Evolutionary conservation across 192 early-diverging fungal species (phyloP).

Genomic region (Ambispora gerdemannii): DNA sequence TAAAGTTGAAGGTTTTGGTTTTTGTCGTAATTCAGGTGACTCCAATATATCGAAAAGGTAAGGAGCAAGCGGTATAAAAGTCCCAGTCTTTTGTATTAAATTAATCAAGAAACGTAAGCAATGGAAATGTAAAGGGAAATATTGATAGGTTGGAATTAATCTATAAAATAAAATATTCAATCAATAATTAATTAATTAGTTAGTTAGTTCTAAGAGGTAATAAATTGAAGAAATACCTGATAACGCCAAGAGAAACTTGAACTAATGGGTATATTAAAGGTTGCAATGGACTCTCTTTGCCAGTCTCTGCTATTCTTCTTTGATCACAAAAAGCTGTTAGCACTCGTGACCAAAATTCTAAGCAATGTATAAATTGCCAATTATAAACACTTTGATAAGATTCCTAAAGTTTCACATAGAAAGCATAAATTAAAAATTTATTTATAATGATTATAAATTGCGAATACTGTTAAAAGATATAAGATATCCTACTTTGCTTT

Average conservation of each 20-base stretch:
- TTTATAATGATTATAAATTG: neutral
- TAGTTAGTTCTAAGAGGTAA: neutral
- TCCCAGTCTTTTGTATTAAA: slow-evolving; percentile 64
- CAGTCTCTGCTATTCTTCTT: slow-evolving; percentile 45
- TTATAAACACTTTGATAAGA: slow-evolving; percentile 89
- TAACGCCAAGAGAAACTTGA: slow-evolving; percentile 71
- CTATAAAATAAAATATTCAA: slow-evolving; percentile 37
- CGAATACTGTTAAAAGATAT: neutral
- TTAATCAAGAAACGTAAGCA: slow-evolving; percentile 70
- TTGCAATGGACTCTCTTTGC: slow-evolving; percentile 55
- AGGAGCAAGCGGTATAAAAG: slow-evolving; percentile 82
- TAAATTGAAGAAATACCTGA: slow-evolving; percentile 37
- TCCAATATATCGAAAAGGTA: slow-evolving; percentile 83
- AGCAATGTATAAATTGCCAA: slow-evolving; percentile 95
- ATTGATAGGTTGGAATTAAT: slow-evolving; percentile 86
- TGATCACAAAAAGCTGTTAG: slow-evolving; percentile 67
- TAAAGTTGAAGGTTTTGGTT: slow-evolving; percentile 73
- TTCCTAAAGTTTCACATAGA: slow-evolving; percentile 58
- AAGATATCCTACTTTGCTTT: slow-evolving; percentile 54
- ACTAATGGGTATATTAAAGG: slow-evolving; percentile 87
- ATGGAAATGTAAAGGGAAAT: slow-evolving; percentile 92
- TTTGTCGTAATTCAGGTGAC: slow-evolving; percentile 67
- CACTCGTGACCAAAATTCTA: slow-evolving; percentile 88
- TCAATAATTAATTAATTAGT: slow-evolving; percentile 7
- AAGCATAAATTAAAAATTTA: neutral